Conservation (phyloP, 257 asterid genomes). For the Solanum etuberosum region DNA sequence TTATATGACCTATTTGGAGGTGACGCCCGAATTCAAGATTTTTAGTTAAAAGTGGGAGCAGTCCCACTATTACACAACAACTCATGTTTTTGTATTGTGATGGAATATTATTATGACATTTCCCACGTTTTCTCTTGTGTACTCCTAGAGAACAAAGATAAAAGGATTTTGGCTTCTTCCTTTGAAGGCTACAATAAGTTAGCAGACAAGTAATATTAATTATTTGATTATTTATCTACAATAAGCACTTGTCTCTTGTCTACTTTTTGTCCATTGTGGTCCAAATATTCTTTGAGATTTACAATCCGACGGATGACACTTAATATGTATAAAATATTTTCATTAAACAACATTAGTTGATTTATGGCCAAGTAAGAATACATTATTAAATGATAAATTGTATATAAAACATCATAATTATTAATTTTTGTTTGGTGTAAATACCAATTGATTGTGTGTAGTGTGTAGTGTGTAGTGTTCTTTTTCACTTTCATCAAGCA, state of each 20-base stretch:
- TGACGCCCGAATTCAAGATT: no score
- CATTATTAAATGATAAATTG: background rate
- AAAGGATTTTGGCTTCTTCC: background rate
- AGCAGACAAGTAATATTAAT: background rate
- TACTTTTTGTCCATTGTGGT: background rate
- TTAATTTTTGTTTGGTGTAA: background rate
- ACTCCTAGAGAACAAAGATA: background rate
- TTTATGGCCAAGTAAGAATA: background rate
- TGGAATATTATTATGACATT: background rate
- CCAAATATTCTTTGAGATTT: background rate
- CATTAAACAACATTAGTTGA: background rate
- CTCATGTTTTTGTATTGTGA: background rate
- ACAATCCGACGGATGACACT: background rate
- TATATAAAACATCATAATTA: background rate
- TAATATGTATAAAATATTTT: background rate
- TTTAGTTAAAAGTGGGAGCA: fast-evolving
- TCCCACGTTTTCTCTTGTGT: background rate
- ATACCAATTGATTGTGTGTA: background rate
- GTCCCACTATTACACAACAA: no score
- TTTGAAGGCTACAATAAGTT: background rate
- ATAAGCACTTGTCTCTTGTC: background rate
- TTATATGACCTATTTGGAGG: no score
- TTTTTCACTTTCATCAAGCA: background rate
- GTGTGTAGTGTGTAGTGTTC: no score
- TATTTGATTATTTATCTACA: background rate